Evolutionary conservation across 2,329 filamentous ascomycete species (phyloP), one percentile per base, ranked within the genome.

Genomic region (Colletotrichum truncatum): DNA sequence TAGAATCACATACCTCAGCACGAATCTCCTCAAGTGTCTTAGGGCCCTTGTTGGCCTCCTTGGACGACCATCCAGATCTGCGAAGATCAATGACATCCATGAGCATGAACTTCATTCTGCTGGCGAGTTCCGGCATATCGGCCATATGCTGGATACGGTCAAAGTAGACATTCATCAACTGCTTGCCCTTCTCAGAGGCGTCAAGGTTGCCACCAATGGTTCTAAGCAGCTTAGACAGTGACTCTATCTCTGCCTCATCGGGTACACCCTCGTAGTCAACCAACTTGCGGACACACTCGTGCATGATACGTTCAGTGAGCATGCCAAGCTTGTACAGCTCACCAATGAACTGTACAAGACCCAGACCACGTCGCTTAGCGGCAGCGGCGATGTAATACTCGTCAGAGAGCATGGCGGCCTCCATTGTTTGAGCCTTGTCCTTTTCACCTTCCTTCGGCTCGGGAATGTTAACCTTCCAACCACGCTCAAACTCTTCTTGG

Each of bases 241-340:
- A 97, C 85, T 99, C 96, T 66, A 99, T 91, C 78, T 98, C 94
- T 57, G 95, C 93, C 81, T 99, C 96, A 72, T 99, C 96, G 45
- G 96, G 96, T 67, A 93, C 84, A 67, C 93, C 94, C 75, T 95
- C 91, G 80, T 97, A 98, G 81, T 99, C 95, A 70, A 99, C 93
- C 69, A 99, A 88, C 81, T 97, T 97, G 83, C 94, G 91, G 26
- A 99, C 94, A 87, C 96, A 99, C 81, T 98, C 93, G 84, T 99
- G 95, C 96, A 99, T 99, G 81, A 99, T 99, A 78, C 95, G 93
- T 79, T 98, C 93, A 67, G 96, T 99, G 79, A 99, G 87, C 96
- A 99, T 99, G 77, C 92, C 91, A 67, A 99, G 89, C 86, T 98
- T 99, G 89, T 97, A 99, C 46, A 99, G 89, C 82, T 99, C 96